phyloP scores from a whole-genome alignment of 345 rosid species.

The Arabidopsis arenosa region DNA sequence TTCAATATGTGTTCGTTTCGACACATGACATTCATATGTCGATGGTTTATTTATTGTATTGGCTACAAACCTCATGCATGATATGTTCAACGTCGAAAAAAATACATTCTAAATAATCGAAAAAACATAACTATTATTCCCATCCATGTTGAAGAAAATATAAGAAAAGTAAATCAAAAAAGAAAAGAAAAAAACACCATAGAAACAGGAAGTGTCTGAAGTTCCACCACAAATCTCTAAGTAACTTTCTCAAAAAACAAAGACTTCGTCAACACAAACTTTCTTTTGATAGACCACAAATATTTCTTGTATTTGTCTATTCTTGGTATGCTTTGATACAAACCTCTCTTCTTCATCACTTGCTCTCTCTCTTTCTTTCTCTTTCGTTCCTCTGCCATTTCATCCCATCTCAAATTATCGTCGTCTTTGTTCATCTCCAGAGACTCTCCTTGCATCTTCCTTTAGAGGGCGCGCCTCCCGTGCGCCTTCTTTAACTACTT shows the following conservation, averaged over 20 bases:
- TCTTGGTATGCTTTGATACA: slow-evolving; percentile 27
- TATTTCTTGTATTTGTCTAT: slow-evolving; percentile 27
- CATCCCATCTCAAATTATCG: slow-evolving; percentile 3
- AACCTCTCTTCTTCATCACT: slow-evolving; percentile 30
- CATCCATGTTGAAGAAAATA: not conserved
- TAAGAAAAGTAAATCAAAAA: not conserved
- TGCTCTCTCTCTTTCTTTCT: slow-evolving; percentile 24
- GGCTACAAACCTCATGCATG: not conserved
- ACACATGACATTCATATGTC: too few species aligned
- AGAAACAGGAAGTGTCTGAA: not conserved
- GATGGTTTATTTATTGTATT: not conserved
- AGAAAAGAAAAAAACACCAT: not conserved
- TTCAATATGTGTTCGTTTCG: too few species aligned
- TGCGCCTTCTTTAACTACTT: slow-evolving; percentile 52
- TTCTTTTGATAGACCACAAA: slow-evolving; percentile 29
- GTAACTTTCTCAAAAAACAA: slow-evolving; percentile 25
- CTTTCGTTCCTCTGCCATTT: slow-evolving; percentile 16
- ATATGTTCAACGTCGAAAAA: not conserved
- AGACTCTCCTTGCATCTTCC: slow-evolving; percentile 45
- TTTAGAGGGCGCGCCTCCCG: slow-evolving; percentile 64
- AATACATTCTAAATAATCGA: not conserved
- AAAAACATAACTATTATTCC: not conserved
- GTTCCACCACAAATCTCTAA: slow-evolving; percentile 26
- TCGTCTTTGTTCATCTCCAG: slow-evolving; percentile 19
- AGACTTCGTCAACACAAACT: slow-evolving; percentile 34